Percentiles rank a stretch among this genome's conserved stretches.
Conservation (phyloP, 768 basidiomycete species). For the Hemileccinum rubropunctum region DNA sequence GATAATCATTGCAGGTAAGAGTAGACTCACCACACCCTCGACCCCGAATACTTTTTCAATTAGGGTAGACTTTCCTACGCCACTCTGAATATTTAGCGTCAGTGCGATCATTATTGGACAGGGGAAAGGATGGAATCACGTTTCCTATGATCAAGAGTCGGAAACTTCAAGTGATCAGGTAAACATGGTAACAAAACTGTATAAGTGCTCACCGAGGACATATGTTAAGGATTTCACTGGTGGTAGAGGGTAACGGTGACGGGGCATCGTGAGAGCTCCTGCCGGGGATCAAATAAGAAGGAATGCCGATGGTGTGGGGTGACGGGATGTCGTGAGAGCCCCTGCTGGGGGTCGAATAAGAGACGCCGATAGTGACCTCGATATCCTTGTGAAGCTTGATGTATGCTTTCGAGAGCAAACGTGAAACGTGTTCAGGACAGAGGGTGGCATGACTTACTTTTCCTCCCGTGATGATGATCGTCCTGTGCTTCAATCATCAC, state of each 20-base stretch:
- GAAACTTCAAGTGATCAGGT: neutral
- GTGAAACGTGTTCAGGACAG: neutral
- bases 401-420: neutral
- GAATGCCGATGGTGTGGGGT: too few species aligned
- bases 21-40: neutral
- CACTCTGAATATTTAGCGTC: neutral
- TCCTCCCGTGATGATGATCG: neutral
- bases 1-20: too few species aligned
- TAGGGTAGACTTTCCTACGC: neutral
- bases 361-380: neutral
- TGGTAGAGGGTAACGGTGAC: too few species aligned
- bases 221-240: neutral
- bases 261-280: too few species aligned
- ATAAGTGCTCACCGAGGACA: neutral
- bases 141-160: neutral
- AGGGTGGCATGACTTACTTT: neutral
- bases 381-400: neutral
- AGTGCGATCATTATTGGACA: neutral
- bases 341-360: too few species aligned
- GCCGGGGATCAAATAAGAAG: too few species aligned
- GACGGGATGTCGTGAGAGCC: too few species aligned
- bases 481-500: neutral
- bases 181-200: neutral
- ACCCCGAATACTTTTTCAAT: conserved; percentile 1
- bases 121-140: neutral